Percentiles rank a stretch among this genome's conserved stretches.
These are phyloP conservation scores for Carex myosuroides DNA, from an alignment of 176 grass and related monocot genomes.

Conservation along the genomic window DNA sequence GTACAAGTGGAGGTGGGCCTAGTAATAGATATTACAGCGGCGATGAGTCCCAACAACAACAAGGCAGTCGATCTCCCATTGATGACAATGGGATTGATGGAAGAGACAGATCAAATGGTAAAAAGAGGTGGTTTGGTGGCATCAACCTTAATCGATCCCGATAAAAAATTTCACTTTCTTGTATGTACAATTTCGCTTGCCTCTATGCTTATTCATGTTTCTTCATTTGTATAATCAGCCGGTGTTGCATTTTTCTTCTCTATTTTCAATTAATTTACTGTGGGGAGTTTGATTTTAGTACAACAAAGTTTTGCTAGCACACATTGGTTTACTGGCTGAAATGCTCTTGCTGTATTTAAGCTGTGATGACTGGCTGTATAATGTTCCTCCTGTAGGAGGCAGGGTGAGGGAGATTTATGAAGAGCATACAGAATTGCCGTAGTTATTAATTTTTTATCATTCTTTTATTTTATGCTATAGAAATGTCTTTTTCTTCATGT, in stretches of 20 bases:
- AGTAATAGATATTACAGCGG: constrained; percentile 37
- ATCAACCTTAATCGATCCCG: constrained; percentile 71
- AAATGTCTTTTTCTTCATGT: neutral
- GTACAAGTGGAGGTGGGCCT: constrained; percentile 36
- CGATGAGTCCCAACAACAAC: constrained; percentile 24
- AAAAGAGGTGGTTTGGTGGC: constrained; percentile 96
- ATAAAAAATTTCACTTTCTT: neutral
- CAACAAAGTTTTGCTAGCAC: constrained; percentile 10
- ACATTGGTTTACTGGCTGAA: neutral
- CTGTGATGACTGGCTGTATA: neutral
- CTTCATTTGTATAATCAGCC: constrained; percentile 6
- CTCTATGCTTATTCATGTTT: neutral
- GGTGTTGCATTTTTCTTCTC: neutral
- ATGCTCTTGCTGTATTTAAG: neutral
- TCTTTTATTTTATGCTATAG: neutral
- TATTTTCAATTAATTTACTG: neutral
- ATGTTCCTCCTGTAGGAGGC: neutral
- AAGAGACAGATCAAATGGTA: constrained; percentile 65
- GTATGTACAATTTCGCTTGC: constrained; percentile 9
- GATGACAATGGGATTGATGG: constrained; percentile 62
- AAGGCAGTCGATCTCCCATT: constrained; percentile 24
- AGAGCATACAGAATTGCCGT: neutral
- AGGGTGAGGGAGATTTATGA: constrained; percentile 10
- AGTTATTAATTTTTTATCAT: neutral
- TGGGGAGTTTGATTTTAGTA: constrained; percentile 16